Base-by-base conservation (phyloP, 2,329 filamentous ascomycete species). In the Sarocladiaceae sp. region DNA sequence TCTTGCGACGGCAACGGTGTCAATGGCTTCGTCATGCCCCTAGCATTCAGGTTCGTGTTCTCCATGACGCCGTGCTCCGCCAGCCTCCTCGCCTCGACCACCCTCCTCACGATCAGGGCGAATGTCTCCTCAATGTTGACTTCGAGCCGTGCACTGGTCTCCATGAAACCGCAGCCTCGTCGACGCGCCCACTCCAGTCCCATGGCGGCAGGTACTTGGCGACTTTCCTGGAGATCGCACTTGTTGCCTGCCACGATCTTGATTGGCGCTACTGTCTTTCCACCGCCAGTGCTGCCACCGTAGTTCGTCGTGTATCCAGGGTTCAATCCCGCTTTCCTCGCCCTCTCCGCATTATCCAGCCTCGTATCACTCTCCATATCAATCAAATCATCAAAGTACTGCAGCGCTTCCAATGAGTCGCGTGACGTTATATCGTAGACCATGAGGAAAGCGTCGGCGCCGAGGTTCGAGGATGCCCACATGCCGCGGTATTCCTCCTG, bases 121-220 rank as follows among this genome's bases (percentile, higher is more conserved):
- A 94, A 94, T 0, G 88, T 93, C 78, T 94, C 89, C 67, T 94
- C 89, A 56, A 94, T 90, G 66, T 94, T 94, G 58, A 94, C 89
- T 74, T 90, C 88, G 61, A 91, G 82, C 52, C 88, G 75, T 4
- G 89, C 89, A 62, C 86, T 90, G 56, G 89, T 94, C 79, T 94
- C 89, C 89, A 94, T 94, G 71, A 94, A 94, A 35, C 88, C 89
- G 69, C 88, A 93, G 39, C 83, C 83, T 52, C 80, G 76, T 54
- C 74, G 75, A 55, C 87, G 75, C 49, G 89, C 87, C 88, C 89
- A 94, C 60, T 91, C 87, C 39, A 93, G 72, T 0, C 89, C 89
- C 53, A 80, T 73, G 37, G 83, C 78, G 6, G 87, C 87, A n/a
- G 80, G 73, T 8, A 94, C 83, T 65, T 84, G 78, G 47, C 89